phyloP scores from a whole-genome alignment of 2,329 filamentous ascomycete genomes.

The Canariomyces notabilis region DNA sequence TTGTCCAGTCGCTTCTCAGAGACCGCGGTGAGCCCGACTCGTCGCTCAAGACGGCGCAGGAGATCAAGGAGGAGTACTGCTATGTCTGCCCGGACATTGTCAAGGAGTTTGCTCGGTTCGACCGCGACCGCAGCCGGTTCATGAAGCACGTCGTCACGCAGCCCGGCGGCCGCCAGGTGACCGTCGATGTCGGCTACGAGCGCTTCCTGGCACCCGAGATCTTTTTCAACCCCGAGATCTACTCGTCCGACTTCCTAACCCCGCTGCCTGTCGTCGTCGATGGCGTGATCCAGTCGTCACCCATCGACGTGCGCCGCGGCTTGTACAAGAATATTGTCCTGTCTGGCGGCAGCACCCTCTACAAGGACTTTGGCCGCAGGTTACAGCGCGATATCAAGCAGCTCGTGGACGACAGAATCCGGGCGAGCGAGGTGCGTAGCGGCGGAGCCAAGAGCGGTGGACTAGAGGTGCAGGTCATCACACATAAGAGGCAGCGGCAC shows the following conservation, averaged over 20 bases:
- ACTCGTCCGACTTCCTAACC: constrained; percentile 96
- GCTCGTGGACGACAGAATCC: constrained; percentile 87
- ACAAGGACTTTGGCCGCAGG: constrained; percentile 95
- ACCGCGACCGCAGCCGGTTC: constrained; percentile 87
- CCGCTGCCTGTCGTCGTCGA: constrained; percentile 92
- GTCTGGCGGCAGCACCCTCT: constrained; percentile 92
- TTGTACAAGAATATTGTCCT: constrained; percentile 99
- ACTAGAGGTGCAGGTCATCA: constrained; percentile 93
- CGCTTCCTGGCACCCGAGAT: constrained; percentile 97
- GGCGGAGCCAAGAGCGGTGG: constrained; percentile 91
- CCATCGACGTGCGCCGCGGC: constrained; percentile 93
- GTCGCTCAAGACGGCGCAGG: constrained; percentile 93
- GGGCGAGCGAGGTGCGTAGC: constrained; percentile 84
- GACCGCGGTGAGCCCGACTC: constrained; percentile 96
- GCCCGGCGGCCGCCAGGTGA: constrained; percentile 76
- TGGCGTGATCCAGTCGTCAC: constrained; percentile 92
- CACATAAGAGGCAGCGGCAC: constrained; percentile 94
- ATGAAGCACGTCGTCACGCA: constrained; percentile 83
- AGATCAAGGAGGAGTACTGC: constrained; percentile 98
- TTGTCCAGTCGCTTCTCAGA: constrained; percentile 91
- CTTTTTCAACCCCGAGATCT: constrained; percentile 99
- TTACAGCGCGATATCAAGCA: constrained; percentile 97
- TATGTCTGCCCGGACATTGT: constrained; percentile 98
- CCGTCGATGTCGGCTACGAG: constrained; percentile 93
- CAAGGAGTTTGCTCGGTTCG: constrained; percentile 94